phyloP scores from a whole-genome alignment of 2,329 filamentous ascomycete genomes.

The Whalleya microplaca region DNA sequence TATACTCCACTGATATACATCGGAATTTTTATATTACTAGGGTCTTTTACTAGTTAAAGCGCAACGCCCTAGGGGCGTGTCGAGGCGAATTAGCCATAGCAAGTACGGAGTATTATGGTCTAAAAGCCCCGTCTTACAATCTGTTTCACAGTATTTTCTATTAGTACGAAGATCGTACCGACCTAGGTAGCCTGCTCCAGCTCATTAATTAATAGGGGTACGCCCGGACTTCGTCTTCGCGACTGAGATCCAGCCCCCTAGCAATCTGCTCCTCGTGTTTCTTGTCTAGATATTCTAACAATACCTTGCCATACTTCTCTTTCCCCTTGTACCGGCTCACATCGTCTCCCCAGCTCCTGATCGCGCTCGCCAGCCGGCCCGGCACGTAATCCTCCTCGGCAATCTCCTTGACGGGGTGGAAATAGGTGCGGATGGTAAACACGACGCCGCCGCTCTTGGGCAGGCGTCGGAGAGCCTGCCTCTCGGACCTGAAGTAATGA shows the following conservation, averaged over 20 bases:
- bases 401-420: slow-evolving; percentile 71
- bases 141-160: too few relatives aligned
- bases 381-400: slow-evolving; percentile 76
- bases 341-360: slow-evolving; percentile 81
- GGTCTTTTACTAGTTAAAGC: too few relatives aligned
- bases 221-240: slow-evolving; percentile 35
- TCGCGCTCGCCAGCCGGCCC: slow-evolving; percentile 74
- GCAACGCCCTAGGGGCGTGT: too few relatives aligned
- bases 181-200: too few relatives aligned
- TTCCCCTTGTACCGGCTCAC: slow-evolving; percentile 78
- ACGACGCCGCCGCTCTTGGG: slow-evolving; percentile 62
- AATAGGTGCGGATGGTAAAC: slow-evolving; percentile 83
- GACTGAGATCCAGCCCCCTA: slow-evolving; percentile 61
- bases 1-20: too few relatives aligned
- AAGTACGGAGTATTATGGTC: too few relatives aligned
- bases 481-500: slow-evolving; percentile 77
- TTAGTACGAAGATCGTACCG: too few relatives aligned
- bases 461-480: slow-evolving; percentile 69
- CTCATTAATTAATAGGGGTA: slow-evolving; percentile 31
- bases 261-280: slow-evolving; percentile 75
- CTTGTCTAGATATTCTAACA: slow-evolving; percentile 75
- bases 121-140: too few relatives aligned
- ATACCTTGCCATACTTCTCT: slow-evolving; percentile 71
- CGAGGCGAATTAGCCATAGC: too few relatives aligned
- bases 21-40: too few relatives aligned